Base-by-base conservation (phyloP, 805 yeast genomes). In the Tetrapisispora phaffii region DNA sequence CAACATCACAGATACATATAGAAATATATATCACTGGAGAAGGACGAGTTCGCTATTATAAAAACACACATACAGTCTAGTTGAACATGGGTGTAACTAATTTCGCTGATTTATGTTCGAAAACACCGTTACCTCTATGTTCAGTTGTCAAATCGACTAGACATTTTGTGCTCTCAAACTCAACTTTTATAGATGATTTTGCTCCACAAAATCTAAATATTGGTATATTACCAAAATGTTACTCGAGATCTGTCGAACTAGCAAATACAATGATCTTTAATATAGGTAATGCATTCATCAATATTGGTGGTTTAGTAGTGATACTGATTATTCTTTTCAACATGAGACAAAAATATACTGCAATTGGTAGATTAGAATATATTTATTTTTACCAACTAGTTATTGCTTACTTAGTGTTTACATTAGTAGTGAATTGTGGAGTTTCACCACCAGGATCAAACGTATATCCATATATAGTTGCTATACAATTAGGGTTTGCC, bases 191-290 rank as follows among this genome's bases (percentile, higher is more conserved):
- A 37, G 44, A 53, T 45, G 44, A 49, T 49, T 52, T 52, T 23
- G 51, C 53, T 24, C 53, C 59, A 2, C 38, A 51, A 7, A 48
- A 65, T 47, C 59, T 74, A 45, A 63, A 71, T 26, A 63, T 71
- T 6, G 96, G 96, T 1, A 70, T 89, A 23, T 59, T 85, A 24
- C 80, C 97, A 4, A 62, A 65, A 34, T 90, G 97, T 66, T 90
- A 86, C 54, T 82, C 97, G 0, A 70, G 97, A 56, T 75, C 90
- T 7, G 85, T 90, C 20, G 88, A 82, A 52, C 59, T 90, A 34
- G 96, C 96, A 43, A 90, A 90, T 66, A 90, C 97, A 1, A 73
- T 86, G 68, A 85, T 90, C 19, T 90, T 88, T 67, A 86, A 86
- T 60, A 72, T 86, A 13, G 97, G 96, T 24, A 84, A 82, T 50